These are phyloP conservation scores for Citrus sinensis DNA, from an alignment of 345 rosid genomes.

Conservation along the genomic window DVS_A1.0 CM039164.1:1436001-1436500, in stretches of 20 bases:
- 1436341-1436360: not conserved
- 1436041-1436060: conserved; percentile 57
- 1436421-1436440: not conserved
- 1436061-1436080: conserved; percentile 68
- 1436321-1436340: conserved; percentile 2
- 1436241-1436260: conserved; percentile 32
- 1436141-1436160: conserved; percentile 86
- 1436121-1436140: conserved; percentile 53
- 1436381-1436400: conserved; percentile 28
- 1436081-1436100: conserved; percentile 54
- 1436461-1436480: not conserved
- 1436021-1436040: conserved; percentile 57
- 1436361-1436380: conserved; percentile 32
- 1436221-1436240: conserved; percentile 17
- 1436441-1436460: not conserved
- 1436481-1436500: not conserved
- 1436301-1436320: conserved; percentile 15
- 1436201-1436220: conserved; percentile 34
- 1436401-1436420: not conserved
- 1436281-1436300: conserved; percentile 18
- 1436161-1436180: conserved; percentile 44
- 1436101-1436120: conserved; percentile 70
- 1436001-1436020: conserved; percentile 79
- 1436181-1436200: conserved; percentile 50
- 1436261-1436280: conserved; percentile 21